Evolutionary conservation across 2,329 filamentous ascomycete genomes (phyloP), one percentile per base, ranked within the genome.

Genomic region (Fusarium oligoseptatum): DNA sequence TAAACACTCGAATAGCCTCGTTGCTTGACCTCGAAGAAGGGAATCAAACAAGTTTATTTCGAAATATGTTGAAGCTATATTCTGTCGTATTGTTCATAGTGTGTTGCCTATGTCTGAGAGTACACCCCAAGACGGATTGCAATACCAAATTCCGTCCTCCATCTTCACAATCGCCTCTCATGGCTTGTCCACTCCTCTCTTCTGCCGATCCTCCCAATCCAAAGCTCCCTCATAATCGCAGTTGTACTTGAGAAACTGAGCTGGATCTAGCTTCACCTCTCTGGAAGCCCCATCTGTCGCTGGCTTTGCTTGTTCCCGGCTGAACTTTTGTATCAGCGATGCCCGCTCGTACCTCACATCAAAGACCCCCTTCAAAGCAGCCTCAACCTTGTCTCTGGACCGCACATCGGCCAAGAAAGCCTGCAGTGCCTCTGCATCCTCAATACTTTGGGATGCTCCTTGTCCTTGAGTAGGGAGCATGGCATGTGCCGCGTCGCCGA

Each of bases 241-340:
- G 22, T 77, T 77, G 6, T 75, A 77, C 52, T 61, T 66, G 67
- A 77, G 73, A 17, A 76, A 76, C 45, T 77, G 72, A 2, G 63
- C 74, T 10, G 75, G 75, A 24, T 76, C 74, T 10, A 76, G 10
- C 20, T 75, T 77, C 1, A 76, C 39, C 64, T 66, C 65, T 22
- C 67, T 77, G 2, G 64, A 72, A 20, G 58, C 52, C 0, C 61
- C 67, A 3, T 76, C 74, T 14, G 74, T 75, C 4, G 69, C 74
- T 1, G 75, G 75, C 22, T 62, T 75, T 1, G 75, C 75, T 41
- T 76, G 74, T 12, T 76, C 74, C 3, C 75, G 62, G 20, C 73
- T 77, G 14, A 72, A 76, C 43, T 73, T 77, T 29, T 77, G 75
- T 1, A 77, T 76, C 34, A 77, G 22, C 1, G 60, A 60, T 5